phyloP scores from a whole-genome alignment of 139 green algal species.

The Limnomonas spitsbergensis region DNA sequence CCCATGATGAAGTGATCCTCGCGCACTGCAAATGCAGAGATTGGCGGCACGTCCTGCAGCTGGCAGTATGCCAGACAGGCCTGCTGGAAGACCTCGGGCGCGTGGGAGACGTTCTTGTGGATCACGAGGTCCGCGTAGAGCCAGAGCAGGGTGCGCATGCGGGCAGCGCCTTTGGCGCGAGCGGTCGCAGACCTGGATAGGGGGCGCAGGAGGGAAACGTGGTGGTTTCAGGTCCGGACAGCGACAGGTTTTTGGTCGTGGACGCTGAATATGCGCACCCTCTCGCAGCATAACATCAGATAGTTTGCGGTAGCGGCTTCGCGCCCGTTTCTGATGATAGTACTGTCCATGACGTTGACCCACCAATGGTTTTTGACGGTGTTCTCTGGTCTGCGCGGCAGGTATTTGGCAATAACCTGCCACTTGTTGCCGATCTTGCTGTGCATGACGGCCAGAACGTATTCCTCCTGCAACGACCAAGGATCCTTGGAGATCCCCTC shows the following conservation, averaged over 20 bases:
- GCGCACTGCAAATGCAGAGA: neutral
- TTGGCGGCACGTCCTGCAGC: neutral
- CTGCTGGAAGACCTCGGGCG: neutral
- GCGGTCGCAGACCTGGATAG: neutral
- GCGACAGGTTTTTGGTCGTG: too few species aligned
- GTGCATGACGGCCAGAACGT: constrained; percentile 52
- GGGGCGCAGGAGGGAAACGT: too few species aligned
- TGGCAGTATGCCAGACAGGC: neutral
- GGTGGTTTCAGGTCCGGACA: too few species aligned
- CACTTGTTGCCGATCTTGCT: constrained; percentile 69
- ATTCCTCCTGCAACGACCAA: constrained; percentile 35
- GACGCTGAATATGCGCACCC: too few species aligned
- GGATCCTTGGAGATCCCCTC: constrained; percentile 53
- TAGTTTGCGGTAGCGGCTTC: too few species aligned
- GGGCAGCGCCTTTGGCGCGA: neutral
- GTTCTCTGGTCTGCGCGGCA: constrained; percentile 83
- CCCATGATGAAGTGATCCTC: neutral
- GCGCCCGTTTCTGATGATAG: too few species aligned
- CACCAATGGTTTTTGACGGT: constrained; percentile 90
- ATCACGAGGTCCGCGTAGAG: neutral
- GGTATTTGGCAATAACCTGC: constrained; percentile 65
- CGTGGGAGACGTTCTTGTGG: neutral
- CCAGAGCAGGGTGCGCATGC: constrained; percentile 6
- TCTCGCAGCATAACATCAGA: too few species aligned
- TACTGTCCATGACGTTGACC: too few species aligned